These are phyloP conservation scores for Penicillium subrubescens DNA, from an alignment of 495 filamentous ascomycete genomes.

Conservation along the genomic window DNA sequence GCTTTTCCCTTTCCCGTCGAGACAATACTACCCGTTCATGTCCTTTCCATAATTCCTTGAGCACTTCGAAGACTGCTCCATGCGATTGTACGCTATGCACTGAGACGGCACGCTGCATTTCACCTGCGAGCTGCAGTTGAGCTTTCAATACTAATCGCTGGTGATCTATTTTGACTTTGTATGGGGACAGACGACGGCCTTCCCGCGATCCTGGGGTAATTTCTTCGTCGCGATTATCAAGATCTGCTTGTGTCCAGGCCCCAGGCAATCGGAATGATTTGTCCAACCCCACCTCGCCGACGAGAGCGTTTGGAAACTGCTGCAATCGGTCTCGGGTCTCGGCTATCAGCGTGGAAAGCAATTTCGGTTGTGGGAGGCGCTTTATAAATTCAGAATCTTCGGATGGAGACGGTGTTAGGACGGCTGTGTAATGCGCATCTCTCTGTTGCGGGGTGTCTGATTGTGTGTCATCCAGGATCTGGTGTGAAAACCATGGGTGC, in stretches of 20 bases:
- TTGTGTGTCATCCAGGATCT: conserved; percentile 68
- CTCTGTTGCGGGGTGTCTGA: conserved; percentile 34
- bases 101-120: conserved; percentile 77
- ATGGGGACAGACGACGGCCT: conserved; percentile 69
- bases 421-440: conserved; percentile 67
- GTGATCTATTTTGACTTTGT: conserved; percentile 76
- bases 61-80: conserved; percentile 73
- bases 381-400: conserved; percentile 63
- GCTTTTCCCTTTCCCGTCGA: conserved; percentile 57
- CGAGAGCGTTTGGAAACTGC: conserved; percentile 65
- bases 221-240: conserved; percentile 52
- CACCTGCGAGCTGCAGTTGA: conserved; percentile 84
- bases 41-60: conserved; percentile 79
- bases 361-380: conserved; percentile 68
- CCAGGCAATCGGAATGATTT: conserved; percentile 80
- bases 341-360: conserved; percentile 65
- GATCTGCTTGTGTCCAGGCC: conserved; percentile 56
- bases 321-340: conserved; percentile 66
- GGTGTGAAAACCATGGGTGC: conserved; percentile 98
- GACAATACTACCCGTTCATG: conserved; percentile 72
- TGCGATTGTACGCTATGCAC: conserved; percentile 93
- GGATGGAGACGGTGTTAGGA: conserved; percentile 57
- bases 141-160: conserved; percentile 75
- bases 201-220: conserved; percentile 83
- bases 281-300: conserved; percentile 91